Base-by-base conservation (phyloP, 805 yeast genomes). In the Wickerhamomyces kurtzmanii region DNA sequence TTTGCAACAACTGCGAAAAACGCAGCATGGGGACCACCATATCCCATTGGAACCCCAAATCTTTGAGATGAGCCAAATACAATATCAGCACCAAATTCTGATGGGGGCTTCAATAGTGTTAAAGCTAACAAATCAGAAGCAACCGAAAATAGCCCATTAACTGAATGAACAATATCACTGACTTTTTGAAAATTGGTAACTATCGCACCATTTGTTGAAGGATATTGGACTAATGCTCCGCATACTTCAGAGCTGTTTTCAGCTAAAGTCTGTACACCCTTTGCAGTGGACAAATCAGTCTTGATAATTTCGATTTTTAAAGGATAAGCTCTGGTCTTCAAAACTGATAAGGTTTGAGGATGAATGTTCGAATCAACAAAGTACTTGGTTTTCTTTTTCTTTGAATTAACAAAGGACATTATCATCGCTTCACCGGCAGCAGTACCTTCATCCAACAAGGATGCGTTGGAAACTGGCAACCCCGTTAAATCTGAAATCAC, bases 11-110 rank as follows among this genome's bases (percentile, higher is more conserved):
- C 94, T 7, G 97, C 84, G 44, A 91, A 87, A 59, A 84, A 91
- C 1, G 95, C 98, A 26, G 98, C 97, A 54, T 91, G 98, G 4
- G 98, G 98, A 13, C 98, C 98, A 47, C 98, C 98, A 51, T 75
- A 91, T 6, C 97, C 98, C 62, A 89, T 71, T 31, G 98, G 97
- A 22, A 89, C 96, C 47, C 98, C 98, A 44, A 91, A 85, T 54
- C 98, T 69, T 65, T 91, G 98, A 5, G 96, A 70, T 7, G 86
- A 74, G 26, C 98, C 98, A 24, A 91, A 62, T 2, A 80, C 96
- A 28, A 91, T 80, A 52, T 91, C 98, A 23, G 97, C 97, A 31
- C 85, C 86, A 45, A 81, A 83, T 22, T 71, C 66, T 12, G 80
- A 62, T 3, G 98, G 98, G 12, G 96, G 82, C 43, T 78, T 75